phyloP scores from a whole-genome alignment of 1,139 yeast species.

The Geotrichum restrictum region DNA sequence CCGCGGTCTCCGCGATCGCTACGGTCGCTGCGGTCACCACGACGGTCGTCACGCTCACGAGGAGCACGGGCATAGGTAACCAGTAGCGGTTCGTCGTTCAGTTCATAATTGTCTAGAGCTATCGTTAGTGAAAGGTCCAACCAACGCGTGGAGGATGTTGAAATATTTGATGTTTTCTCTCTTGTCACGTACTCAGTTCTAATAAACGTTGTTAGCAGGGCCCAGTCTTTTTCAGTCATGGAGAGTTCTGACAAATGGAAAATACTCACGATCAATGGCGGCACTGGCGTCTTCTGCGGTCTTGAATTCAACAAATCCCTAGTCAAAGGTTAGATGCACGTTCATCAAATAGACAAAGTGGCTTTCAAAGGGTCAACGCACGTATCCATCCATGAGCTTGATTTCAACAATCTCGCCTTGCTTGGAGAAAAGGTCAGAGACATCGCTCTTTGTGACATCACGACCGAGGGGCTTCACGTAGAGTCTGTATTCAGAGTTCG shows the following conservation, averaged over 20 bases:
- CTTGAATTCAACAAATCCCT: conserved; percentile 31
- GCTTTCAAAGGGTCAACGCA: background rate
- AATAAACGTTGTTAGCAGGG: background rate
- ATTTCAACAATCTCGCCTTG: conserved; percentile 68
- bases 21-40: conserved; percentile 22
- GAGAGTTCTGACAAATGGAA: too few species aligned
- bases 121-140: conserved; percentile 25
- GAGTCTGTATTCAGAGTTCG: conserved; percentile 26
- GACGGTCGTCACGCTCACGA: conserved; percentile 23
- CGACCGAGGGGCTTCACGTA: conserved; percentile 26
- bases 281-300: conserved; percentile 31
- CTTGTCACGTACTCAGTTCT: conserved; percentile 15
- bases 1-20: conserved; percentile 22
- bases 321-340: background rate
- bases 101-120: conserved; percentile 31
- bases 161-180: background rate
- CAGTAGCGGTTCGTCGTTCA: conserved; percentile 32
- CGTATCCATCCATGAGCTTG: conserved; percentile 75
- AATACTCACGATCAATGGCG: conserved; percentile 28
- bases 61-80: conserved; percentile 35
- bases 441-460: conserved; percentile 56
- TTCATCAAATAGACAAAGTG: too few species aligned
- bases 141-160: conserved; percentile 4
- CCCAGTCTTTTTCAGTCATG: too few species aligned
- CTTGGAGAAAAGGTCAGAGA: conserved; percentile 57